Conservation (phyloP, 352 stramenopile species). For the Blastocystis sp. region DNA sequence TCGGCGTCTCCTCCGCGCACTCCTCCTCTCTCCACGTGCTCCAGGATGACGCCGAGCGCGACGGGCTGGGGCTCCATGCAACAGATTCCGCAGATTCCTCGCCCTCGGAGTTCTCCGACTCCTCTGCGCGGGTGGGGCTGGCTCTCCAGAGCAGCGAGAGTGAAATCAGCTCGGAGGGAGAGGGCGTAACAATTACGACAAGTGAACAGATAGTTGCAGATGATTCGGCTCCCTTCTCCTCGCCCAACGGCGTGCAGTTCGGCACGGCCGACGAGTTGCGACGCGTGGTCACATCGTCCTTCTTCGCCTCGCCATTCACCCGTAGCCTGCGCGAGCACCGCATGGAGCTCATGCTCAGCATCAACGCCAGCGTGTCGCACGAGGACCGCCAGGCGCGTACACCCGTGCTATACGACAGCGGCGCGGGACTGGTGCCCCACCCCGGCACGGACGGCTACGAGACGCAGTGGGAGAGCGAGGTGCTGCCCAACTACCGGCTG, state of each 20-base stretch:
- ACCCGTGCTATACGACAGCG: not conserved
- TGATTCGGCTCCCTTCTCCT: not conserved
- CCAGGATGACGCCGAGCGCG: not conserved
- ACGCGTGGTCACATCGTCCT: not conserved
- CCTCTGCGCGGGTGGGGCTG: not conserved
- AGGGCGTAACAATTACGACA: not conserved
- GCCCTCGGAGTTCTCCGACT: slow-evolving; percentile 16
- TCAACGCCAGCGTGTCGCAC: not conserved
- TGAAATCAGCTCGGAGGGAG: not conserved
- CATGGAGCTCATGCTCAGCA: slow-evolving; percentile 28
- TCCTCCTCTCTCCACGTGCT: not conserved
- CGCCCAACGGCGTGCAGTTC: not conserved
- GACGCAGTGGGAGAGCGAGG: slow-evolving; percentile 58
- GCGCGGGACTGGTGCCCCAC: not conserved
- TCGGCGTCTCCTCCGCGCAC: slow-evolving; percentile 7
- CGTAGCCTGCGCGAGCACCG: slow-evolving; percentile 13
- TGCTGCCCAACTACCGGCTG: slow-evolving; percentile 51
- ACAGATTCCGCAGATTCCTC: slow-evolving; percentile 44
- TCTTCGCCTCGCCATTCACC: not conserved
- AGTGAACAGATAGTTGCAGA: slow-evolving; percentile 1
- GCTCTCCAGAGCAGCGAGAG: not conserved
- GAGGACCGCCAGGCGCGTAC: not conserved
- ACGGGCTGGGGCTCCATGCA: slow-evolving; percentile 9
- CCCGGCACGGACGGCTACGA: slow-evolving; percentile 64
- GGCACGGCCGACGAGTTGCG: slow-evolving; percentile 24